phyloP scores from a whole-genome alignment of 2,329 filamentous ascomycete genomes.

The Raffaelea arxii region DNA sequence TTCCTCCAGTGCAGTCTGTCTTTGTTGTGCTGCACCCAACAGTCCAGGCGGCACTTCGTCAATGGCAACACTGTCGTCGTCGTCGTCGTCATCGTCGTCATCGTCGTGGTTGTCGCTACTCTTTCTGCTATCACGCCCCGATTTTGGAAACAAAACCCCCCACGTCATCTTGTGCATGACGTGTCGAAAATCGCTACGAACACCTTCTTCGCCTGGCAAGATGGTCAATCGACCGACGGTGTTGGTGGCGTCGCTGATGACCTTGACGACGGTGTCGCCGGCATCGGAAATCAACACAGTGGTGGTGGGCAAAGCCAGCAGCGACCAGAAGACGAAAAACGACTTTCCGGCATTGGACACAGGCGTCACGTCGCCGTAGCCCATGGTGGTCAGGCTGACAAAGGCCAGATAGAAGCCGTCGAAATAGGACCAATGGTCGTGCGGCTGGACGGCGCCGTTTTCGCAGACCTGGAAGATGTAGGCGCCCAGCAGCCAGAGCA shows the following conservation, averaged over 20 bases:
- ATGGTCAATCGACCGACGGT: conserved; percentile 50
- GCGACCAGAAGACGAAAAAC: conserved; percentile 89
- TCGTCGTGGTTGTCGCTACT: too few relatives aligned
- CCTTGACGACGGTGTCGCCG: conserved; percentile 70
- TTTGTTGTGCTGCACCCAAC: conserved; percentile 25
- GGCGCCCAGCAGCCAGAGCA: conserved; percentile 75
- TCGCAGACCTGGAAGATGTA: conserved; percentile 56
- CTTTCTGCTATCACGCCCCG: conserved; percentile 11
- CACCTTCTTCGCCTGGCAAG: conserved; percentile 43
- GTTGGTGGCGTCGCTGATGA: conserved; percentile 44
- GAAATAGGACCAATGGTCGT: conserved; percentile 64
- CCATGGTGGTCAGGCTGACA: conserved; percentile 72
- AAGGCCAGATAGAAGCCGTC: conserved; percentile 80
- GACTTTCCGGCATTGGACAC: conserved; percentile 68
- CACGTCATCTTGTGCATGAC: conserved; percentile 30
- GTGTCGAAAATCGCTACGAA: conserved; percentile 35
- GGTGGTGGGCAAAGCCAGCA: conserved; percentile 79
- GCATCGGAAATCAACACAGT: conserved; percentile 79
- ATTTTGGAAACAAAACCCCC: conserved; percentile 30
- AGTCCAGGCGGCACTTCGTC: conserved; percentile 32
- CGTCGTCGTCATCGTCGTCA: conserved; percentile 16
- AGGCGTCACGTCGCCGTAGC: conserved; percentile 74
- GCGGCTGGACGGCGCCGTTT: too few relatives aligned
- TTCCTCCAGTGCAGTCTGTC: too few relatives aligned
- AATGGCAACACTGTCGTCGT: conserved; percentile 14